phyloP scores from a whole-genome alignment of 2,329 filamentous ascomycete genomes.

The Calonectria hongkongensis region DNA sequence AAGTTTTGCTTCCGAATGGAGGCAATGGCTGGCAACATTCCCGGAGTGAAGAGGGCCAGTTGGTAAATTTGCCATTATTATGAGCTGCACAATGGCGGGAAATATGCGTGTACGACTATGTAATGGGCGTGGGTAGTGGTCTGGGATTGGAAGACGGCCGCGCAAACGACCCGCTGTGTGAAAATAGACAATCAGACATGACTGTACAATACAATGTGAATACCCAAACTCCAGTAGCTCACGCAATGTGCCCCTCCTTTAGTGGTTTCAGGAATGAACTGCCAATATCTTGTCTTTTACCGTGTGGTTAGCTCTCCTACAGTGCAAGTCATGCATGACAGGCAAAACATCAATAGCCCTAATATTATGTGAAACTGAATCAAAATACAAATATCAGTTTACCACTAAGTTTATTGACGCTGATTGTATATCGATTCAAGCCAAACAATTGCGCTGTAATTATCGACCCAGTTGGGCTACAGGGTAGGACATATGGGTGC shows the following conservation, averaged over 20 bases:
- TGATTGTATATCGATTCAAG: not conserved
- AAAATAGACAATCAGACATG: constrained; percentile 41
- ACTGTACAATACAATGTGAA: constrained; percentile 53
- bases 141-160: constrained; percentile 7
- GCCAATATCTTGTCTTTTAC: too few relatives aligned
- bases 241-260: not conserved
- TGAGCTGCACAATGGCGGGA: constrained; percentile 3
- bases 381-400: not conserved
- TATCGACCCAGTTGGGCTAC: not conserved
- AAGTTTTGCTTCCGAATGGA: constrained; percentile 96
- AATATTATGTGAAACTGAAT: too few relatives aligned
- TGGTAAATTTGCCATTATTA: constrained; percentile 78
- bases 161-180: constrained; percentile 30
- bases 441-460: too few relatives aligned
- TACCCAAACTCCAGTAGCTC: not conserved
- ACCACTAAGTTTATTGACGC: not conserved
- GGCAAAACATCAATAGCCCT: too few relatives aligned
- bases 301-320: too few relatives aligned
- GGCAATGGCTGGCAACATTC: constrained; percentile 88
- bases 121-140: constrained; percentile 26
- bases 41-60: constrained; percentile 95
- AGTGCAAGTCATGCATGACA: too few relatives aligned
- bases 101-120: constrained; percentile 50
- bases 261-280: too few relatives aligned
- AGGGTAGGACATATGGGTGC: constrained; percentile 3